A percentile compares a stretch with the other conserved stretches of the same genome.
Conservation (phyloP, 768 basidiomycete species). For the Psilocybe subaeruginosa region DNA sequence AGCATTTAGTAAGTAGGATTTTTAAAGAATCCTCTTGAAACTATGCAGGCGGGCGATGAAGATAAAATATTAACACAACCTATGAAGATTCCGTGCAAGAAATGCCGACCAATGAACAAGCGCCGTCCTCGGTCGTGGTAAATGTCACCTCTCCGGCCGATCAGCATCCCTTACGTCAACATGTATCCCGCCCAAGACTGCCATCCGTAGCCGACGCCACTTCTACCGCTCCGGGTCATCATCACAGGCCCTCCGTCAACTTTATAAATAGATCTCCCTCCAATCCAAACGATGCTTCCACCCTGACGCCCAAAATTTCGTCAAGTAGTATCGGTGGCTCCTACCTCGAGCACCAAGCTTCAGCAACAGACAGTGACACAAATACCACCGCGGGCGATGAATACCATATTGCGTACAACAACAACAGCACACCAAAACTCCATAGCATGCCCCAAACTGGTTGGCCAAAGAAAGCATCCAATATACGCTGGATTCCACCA, state of each 20-base stretch:
- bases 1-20: slow-evolving; percentile 32
- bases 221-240: background rate
- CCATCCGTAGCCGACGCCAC: background rate
- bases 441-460: background rate
- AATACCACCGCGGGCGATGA: slow-evolving; percentile 1
- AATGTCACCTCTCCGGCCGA: slow-evolving; percentile 5
- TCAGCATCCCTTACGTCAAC: background rate
- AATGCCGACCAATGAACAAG: background rate
- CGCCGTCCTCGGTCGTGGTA: background rate
- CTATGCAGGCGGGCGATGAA: background rate
- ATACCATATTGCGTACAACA: background rate
- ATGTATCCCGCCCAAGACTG: background rate
- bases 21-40: slow-evolving; percentile 7
- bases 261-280: slow-evolving; percentile 1
- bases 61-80: background rate
- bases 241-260: background rate
- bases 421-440: background rate
- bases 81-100: slow-evolving; percentile 4
- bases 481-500: slow-evolving; percentile 12
- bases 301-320: background rate
- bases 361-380: background rate
- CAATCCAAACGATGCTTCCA: background rate
- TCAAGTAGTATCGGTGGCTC: background rate
- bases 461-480: slow-evolving; percentile 18
- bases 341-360: background rate